These are phyloP conservation scores for Pisolithus albus DNA, from an alignment of 768 basidiomycete species.

Conservation along the genomic window DNA sequence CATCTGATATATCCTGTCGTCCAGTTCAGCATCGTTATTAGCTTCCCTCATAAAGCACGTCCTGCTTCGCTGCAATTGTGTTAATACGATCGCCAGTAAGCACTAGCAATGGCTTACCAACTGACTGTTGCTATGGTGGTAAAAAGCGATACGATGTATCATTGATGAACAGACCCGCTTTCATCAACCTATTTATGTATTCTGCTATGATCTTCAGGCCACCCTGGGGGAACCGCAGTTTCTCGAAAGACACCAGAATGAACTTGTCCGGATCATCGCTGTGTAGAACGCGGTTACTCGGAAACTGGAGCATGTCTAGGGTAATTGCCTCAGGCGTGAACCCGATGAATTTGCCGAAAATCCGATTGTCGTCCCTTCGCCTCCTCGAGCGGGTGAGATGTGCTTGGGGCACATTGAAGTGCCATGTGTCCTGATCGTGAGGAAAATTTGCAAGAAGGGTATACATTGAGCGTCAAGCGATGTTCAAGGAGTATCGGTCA, in stretches of 20 bases:
- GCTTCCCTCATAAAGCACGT: constrained; percentile 60
- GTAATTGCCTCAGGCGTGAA: constrained; percentile 46
- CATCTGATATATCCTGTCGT: constrained; percentile 46
- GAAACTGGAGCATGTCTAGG: constrained; percentile 43
- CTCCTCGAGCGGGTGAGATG: constrained; percentile 23
- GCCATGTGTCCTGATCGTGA: constrained; percentile 48
- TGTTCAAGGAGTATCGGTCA: neutral
- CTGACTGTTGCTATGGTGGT: constrained; percentile 67
- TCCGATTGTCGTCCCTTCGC: constrained; percentile 16
- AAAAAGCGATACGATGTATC: constrained; percentile 57
- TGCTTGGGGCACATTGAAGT: constrained; percentile 33
- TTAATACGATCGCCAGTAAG: neutral
- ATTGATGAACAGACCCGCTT: constrained; percentile 51
- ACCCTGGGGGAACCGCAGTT: constrained; percentile 49
- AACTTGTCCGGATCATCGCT: constrained; percentile 52
- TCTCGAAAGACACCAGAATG: constrained; percentile 46
- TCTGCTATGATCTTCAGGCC: constrained; percentile 43
- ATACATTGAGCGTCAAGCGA: constrained; percentile 9
- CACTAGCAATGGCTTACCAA: constrained; percentile 33
- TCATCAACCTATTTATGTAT: constrained; percentile 51
- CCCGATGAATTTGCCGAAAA: constrained; percentile 43
- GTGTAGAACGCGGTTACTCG: constrained; percentile 53
- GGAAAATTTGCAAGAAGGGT: constrained; percentile 35
- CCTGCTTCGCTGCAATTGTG: constrained; percentile 41
- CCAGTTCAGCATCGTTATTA: constrained; percentile 47